Evolutionary conservation across 2,329 filamentous ascomycete species (phyloP), one percentile per base, ranked within the genome.

Genomic region (Neofusicoccum laricinum): DNA sequence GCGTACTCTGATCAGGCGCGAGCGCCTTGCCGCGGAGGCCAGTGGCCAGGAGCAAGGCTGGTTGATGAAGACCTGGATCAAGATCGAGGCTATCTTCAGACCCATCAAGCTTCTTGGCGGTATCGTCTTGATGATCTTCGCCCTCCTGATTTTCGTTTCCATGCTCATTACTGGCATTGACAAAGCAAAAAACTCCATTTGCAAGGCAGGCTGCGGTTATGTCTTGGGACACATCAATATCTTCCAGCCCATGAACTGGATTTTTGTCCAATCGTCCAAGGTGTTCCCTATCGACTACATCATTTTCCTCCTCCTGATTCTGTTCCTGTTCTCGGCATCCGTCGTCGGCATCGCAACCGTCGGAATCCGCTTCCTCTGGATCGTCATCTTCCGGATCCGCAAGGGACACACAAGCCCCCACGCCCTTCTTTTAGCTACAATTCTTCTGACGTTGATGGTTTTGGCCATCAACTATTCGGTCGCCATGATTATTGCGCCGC

Each of bases 91-190:
- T 15, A 78, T 96, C 41, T 90, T 98, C 77, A 87, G 93, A 7
- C 95, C 95, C 0, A 80, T 99, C 70, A 97, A 96, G 80, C 86
- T 98, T 46, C 77, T 98, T 14, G 90, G 92, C 1, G 95, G 95
- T 14, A 81, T 97, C 55, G 69, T 96, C 0, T 80, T 98, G 2
- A 83, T 97, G 36, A 69, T 92, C 1, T 75, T 97, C 21, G 84
- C 91, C 0, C 77, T 97, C 14, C 69, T 96, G 46, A 85, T 96
- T 69, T 96, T 92, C 85, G 85, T 90, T 8, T 96, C 92, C 12
- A 98, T 99, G 92, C 85, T 98, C 69, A 90, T 98, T 74, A 98
- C 94, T 0, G 90, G 88, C 69, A 93, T 98, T 72, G 95, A 99
- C 85, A 98, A 98, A 81, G 92, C 93, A 40, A 93, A 90, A 77